These are phyloP conservation scores for Didymella sp. DNA, from an alignment of 2,329 filamentous ascomycete genomes.

Conservation along the genomic window DNA sequence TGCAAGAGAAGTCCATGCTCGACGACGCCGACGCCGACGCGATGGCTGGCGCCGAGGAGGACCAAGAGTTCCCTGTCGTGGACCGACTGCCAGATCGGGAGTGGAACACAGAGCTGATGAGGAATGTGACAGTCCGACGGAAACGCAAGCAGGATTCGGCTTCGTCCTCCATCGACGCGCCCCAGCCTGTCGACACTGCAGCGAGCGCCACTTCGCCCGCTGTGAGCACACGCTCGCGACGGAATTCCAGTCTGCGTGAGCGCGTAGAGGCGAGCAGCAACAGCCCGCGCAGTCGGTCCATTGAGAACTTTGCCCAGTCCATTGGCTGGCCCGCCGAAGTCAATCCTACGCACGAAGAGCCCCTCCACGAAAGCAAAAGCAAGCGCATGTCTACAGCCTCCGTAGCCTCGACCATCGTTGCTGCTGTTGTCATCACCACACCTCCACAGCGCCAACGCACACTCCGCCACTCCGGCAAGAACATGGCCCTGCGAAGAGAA, in stretches of 20 bases:
- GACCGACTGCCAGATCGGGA: conserved; percentile 45
- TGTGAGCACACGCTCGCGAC: conserved; percentile 28
- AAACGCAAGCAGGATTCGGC: conserved; percentile 37
- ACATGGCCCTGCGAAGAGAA: conserved; percentile 58
- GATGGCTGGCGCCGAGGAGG: conserved; percentile 21
- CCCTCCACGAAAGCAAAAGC: conserved; percentile 40
- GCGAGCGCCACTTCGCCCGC: conserved; percentile 9
- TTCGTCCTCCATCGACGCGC: conserved; percentile 29
- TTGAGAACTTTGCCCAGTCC: conserved; percentile 58
- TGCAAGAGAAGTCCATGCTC: neutral
- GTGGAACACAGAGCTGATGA: conserved; percentile 52
- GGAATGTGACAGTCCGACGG: conserved; percentile 51
- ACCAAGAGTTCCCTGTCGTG: conserved; percentile 28
- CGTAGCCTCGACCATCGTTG: conserved; percentile 60
- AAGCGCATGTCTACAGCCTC: conserved; percentile 60
- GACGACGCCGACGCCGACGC: conserved; percentile 22
- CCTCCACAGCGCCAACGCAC: conserved; percentile 54
- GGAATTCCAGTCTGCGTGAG: conserved; percentile 41
- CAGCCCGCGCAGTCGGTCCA: conserved; percentile 48
- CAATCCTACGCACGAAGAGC: conserved; percentile 35
- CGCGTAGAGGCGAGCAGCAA: conserved; percentile 44
- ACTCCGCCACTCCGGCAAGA: conserved; percentile 63
- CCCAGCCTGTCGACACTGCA: conserved; percentile 19
- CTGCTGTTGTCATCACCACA: conserved; percentile 62
- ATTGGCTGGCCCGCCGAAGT: conserved; percentile 58